phyloP scores from a whole-genome alignment of 306 rosid species.

The Cucumis sativus region Cucumber_9930_V3 NC_026658.2:2610501-2611000 shows the following conservation, averaged over 20 bases:
- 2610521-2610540: neutral
- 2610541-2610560: neutral
- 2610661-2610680: neutral
- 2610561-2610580: neutral
- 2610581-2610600: neutral
- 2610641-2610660: neutral
- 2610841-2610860: slow-evolving; percentile 83
- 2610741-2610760: slow-evolving; percentile 6
- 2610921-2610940: too few species aligned
- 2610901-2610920: too few species aligned
- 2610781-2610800: neutral
- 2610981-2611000: too few species aligned
- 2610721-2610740: neutral
- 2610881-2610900: neutral
- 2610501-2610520: neutral
- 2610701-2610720: neutral
- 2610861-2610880: slow-evolving; percentile 23
- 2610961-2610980: too few species aligned
- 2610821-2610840: slow-evolving; percentile 43
- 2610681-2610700: neutral
- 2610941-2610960: too few species aligned
- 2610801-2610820: slow-evolving; percentile 55
- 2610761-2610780: slow-evolving; percentile 5
- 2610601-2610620: neutral
- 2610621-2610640: neutral